Evolutionary conservation across 2,329 filamentous ascomycete genomes (phyloP).

Genomic region (Pestalotiopsis sp.): DNA sequence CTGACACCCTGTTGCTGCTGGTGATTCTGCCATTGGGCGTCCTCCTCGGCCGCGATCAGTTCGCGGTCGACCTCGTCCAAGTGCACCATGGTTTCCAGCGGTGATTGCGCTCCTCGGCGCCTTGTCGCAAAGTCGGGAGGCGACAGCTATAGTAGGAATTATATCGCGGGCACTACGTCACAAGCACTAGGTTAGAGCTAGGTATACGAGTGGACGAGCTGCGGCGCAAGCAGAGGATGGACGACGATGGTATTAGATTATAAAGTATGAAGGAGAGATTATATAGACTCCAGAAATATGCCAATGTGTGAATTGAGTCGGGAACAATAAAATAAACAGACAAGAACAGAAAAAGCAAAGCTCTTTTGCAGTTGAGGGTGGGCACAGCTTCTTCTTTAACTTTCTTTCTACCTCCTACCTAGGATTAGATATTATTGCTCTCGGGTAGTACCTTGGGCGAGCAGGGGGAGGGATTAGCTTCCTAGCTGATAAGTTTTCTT

Average conservation of each 20-base stretch:
- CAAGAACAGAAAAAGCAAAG: background rate
- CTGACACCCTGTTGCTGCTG: slow-evolving; percentile 21
- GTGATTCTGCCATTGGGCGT: slow-evolving; percentile 25
- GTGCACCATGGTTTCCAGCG: background rate
- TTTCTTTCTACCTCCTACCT: background rate
- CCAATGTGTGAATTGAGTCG: background rate
- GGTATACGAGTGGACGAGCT: background rate
- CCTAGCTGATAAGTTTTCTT: background rate
- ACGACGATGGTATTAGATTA: background rate
- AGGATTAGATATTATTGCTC: background rate
- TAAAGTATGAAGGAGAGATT: background rate
- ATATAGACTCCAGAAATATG: background rate
- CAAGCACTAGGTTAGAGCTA: background rate
- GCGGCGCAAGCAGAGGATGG: background rate
- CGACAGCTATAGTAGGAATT: background rate
- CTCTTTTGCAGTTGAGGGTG: background rate
- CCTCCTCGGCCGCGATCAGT: slow-evolving; percentile 52
- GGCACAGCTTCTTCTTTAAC: background rate
- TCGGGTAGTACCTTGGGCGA: background rate
- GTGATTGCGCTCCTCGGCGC: background rate
- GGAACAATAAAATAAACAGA: background rate
- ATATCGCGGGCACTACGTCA: slow-evolving; percentile 4
- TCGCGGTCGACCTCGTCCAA: slow-evolving; percentile 57
- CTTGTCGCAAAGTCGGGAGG: background rate
- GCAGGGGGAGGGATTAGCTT: background rate